Conservation (phyloP, 371 early-diverging fungal genomes). For the Zopfochytrium polystomum region DNA sequence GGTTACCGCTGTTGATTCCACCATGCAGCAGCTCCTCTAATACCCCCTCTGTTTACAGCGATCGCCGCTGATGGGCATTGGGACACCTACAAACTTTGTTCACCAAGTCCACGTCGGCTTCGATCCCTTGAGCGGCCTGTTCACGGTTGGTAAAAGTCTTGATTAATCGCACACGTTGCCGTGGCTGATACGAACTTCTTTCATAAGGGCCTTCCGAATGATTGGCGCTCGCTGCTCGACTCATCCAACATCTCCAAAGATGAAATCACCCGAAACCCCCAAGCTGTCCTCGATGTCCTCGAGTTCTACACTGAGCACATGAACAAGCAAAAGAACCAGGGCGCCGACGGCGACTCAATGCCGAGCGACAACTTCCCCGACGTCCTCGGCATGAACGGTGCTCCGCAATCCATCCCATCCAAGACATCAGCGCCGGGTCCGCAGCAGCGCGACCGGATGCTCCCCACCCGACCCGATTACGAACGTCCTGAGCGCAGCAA, state of each 20-base stretch:
- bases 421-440: too few relatives aligned
- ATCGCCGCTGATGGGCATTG: slow-evolving; percentile 81
- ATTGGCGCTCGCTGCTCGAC: slow-evolving; percentile 88
- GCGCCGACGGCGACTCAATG: too few relatives aligned
- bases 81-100: slow-evolving; percentile 90
- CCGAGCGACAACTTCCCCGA: too few relatives aligned
- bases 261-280: slow-evolving; percentile 93
- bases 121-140: slow-evolving; percentile 86
- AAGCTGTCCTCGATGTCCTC: slow-evolving; percentile 92
- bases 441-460: too few relatives aligned
- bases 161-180: too few relatives aligned
- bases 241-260: slow-evolving; percentile 90
- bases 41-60: slow-evolving; percentile 87
- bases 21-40: slow-evolving; percentile 87
- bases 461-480: too few relatives aligned
- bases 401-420: too few relatives aligned
- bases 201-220: slow-evolving; percentile 86
- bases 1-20: slow-evolving; percentile 56
- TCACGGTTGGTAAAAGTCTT: slow-evolving; percentile 54
- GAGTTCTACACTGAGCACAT: too few relatives aligned
- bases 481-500: too few relatives aligned
- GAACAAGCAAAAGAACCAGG: too few relatives aligned
- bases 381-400: too few relatives aligned
- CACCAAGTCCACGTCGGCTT: slow-evolving; percentile 96
- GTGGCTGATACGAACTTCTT: too few relatives aligned